These are phyloP conservation scores for Phytophthora colocasiae DNA, from an alignment of 352 stramenopile genomes.

Conservation along the genomic window DNA sequence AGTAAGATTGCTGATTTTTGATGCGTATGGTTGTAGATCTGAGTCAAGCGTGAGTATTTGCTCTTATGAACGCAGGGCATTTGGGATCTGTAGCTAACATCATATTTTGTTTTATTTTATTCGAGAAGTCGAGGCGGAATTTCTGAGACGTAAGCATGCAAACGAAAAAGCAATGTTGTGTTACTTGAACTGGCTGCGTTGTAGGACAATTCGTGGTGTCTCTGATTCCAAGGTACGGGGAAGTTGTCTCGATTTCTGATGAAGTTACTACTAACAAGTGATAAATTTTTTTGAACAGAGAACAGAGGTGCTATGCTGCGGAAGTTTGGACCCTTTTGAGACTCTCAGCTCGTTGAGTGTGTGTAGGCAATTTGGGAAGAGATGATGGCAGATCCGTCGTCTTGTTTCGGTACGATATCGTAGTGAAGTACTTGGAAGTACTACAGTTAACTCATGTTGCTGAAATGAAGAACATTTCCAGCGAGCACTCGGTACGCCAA, in stretches of 20 bases:
- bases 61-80: background rate
- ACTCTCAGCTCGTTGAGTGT: background rate
- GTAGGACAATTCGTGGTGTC: constrained; percentile 73
- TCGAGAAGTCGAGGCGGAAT: constrained; percentile 56
- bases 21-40: constrained; percentile 42
- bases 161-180: background rate
- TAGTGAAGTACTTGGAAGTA: too few species aligned
- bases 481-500: constrained; percentile 59
- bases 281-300: constrained; percentile 16
- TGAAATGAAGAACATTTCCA: constrained; percentile 69
- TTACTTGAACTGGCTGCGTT: constrained; percentile 1
- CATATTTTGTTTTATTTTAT: background rate
- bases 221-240: constrained; percentile 62
- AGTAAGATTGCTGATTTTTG: background rate
- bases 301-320: constrained; percentile 33
- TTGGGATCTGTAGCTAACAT: background rate
- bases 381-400: constrained; percentile 86
- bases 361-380: constrained; percentile 87
- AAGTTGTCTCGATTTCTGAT: background rate
- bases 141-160: constrained; percentile 62
- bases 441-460: constrained; percentile 5
- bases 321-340: background rate
- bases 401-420: constrained; percentile 70
- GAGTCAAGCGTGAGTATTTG: constrained; percentile 51
- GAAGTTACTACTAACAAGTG: constrained; percentile 8